Conservation (phyloP, 768 basidiomycete genomes). For the Lentinula guzmanii region DNA sequence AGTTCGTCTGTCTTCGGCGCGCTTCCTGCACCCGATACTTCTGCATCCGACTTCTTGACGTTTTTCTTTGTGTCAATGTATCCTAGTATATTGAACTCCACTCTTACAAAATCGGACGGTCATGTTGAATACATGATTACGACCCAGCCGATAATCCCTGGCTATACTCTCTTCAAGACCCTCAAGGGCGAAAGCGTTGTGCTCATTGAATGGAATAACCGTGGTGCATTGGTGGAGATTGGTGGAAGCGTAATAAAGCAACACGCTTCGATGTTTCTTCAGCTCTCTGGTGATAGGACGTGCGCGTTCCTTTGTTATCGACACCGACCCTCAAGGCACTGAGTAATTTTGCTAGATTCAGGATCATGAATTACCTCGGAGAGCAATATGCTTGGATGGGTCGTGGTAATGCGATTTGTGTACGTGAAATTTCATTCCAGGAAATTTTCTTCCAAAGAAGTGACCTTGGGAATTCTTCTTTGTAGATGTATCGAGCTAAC, state of each 20-base stretch:
- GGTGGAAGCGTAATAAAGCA: constrained; percentile 45
- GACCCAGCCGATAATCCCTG: constrained; percentile 44
- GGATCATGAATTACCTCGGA: constrained; percentile 48
- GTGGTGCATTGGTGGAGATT: constrained; percentile 44
- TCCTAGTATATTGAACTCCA: constrained; percentile 49
- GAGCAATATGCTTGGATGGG: constrained; percentile 53
- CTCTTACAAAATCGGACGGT: constrained; percentile 42
- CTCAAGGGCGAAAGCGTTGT: constrained; percentile 40
- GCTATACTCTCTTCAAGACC: constrained; percentile 50
- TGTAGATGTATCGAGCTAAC: constrained; percentile 42
- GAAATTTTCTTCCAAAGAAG: not conserved
- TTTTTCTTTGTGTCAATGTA: constrained; percentile 48
- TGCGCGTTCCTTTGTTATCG: constrained; percentile 13
- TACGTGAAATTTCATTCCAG: constrained; percentile 21
- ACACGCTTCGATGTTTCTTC: constrained; percentile 46
- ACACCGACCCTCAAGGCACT: not conserved
- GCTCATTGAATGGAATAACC: constrained; percentile 51
- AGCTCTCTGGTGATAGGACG: constrained; percentile 39
- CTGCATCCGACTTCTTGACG: constrained; percentile 20
- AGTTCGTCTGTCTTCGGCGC: constrained; percentile 9
- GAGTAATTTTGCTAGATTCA: constrained; percentile 22
- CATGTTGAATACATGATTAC: constrained; percentile 43
- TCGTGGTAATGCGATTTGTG: constrained; percentile 45
- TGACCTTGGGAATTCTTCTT: not conserved
- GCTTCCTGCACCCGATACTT: constrained; percentile 10